phyloP scores from a whole-genome alignment of 352 stramenopile species.

The Phytophthora lateralis region DNA sequence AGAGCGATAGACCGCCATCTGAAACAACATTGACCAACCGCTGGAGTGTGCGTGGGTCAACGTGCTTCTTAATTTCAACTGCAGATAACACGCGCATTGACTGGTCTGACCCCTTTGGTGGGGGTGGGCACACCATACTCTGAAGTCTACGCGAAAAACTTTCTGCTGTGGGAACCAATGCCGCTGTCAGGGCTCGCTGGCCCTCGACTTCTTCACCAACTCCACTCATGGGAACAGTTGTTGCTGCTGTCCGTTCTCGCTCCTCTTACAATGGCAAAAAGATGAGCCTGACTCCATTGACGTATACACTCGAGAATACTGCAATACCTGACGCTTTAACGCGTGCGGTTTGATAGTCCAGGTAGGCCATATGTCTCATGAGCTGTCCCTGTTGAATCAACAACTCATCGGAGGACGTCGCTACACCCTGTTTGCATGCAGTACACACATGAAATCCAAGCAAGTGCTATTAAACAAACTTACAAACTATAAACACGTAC shows the following conservation, averaged over 20 bases:
- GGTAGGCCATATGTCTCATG: conserved; percentile 42
- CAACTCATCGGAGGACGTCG: conserved; percentile 53
- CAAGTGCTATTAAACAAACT: neutral
- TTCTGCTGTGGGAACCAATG: conserved; percentile 21
- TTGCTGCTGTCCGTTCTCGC: neutral
- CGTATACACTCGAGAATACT: neutral
- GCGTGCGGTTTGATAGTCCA: conserved; percentile 48
- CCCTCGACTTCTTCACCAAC: neutral
- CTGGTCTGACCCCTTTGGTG: conserved; percentile 12
- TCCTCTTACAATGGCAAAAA: conserved; percentile 15
- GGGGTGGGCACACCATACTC: conserved; percentile 28
- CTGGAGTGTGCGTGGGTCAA: conserved; percentile 48
- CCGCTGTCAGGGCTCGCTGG: neutral
- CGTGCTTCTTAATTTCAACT: conserved; percentile 39
- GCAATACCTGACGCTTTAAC: conserved; percentile 25
- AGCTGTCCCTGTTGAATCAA: conserved; percentile 57
- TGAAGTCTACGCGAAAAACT: conserved; percentile 43
- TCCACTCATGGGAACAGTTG: neutral
- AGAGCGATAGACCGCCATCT: conserved; percentile 42
- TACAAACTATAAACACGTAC: conserved; percentile 27
- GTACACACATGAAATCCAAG: conserved; percentile 2
- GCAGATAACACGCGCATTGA: conserved; percentile 20
- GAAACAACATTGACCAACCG: conserved; percentile 47
- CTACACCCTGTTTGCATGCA: conserved; percentile 38
- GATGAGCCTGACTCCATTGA: neutral